Conservation (phyloP, 768 basidiomycete species). For the Antrodiella citrinella region DNA sequence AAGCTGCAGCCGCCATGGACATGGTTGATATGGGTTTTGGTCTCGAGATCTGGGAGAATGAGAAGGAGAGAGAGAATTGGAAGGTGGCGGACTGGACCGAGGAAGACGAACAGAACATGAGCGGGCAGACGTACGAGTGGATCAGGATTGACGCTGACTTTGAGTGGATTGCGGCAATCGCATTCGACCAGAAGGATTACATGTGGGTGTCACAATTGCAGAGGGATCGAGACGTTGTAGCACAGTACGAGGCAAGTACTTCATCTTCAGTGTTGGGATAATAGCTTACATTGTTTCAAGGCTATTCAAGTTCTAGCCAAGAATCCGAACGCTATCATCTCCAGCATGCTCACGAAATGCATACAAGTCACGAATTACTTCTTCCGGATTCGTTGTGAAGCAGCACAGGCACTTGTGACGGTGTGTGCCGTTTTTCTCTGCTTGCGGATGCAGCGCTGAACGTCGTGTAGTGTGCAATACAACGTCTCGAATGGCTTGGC, state of each 20-base stretch:
- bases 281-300: slow-evolving; percentile 33
- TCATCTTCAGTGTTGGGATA: background rate
- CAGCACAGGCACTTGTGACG: slow-evolving; percentile 73
- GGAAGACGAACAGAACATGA: slow-evolving; percentile 90
- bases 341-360: slow-evolving; percentile 87
- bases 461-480: slow-evolving; percentile 65
- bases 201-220: slow-evolving; percentile 98
- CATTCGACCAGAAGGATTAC: slow-evolving; percentile 93
- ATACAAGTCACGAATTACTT: slow-evolving; percentile 94
- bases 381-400: slow-evolving; percentile 93
- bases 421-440: slow-evolving; percentile 37
- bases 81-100: slow-evolving; percentile 97
- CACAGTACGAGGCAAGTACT: slow-evolving; percentile 84
- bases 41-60: slow-evolving; percentile 93
- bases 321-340: slow-evolving; percentile 78
- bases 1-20: slow-evolving; percentile 89
- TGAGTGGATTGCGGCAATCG: slow-evolving; percentile 93
- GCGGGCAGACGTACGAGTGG: slow-evolving; percentile 97
- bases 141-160: slow-evolving; percentile 98
- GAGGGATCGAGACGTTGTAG: slow-evolving; percentile 92
- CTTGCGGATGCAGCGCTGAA: slow-evolving; percentile 4
- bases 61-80: slow-evolving; percentile 88
- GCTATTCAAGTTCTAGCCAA: slow-evolving; percentile 83
- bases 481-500: slow-evolving; percentile 78
- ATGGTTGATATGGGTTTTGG: slow-evolving; percentile 94